These are phyloP conservation scores for Picea engelmannii DNA, from an alignment of 83 land plant species.

Conservation along the genomic window DNA sequence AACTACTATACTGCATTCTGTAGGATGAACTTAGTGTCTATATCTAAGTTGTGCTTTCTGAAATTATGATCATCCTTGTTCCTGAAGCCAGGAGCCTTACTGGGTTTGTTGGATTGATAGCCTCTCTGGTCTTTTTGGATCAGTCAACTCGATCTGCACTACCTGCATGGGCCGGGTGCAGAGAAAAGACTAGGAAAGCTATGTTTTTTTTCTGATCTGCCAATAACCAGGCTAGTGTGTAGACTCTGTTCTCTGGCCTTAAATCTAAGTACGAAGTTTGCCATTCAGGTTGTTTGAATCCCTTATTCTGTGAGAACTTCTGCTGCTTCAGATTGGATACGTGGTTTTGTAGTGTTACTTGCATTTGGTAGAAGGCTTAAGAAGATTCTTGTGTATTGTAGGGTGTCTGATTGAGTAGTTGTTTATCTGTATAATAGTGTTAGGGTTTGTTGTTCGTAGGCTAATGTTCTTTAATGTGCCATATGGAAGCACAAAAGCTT, in stretches of 20 bases:
- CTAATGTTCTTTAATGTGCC: not conserved
- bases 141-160: no score
- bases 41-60: no score
- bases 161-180: no score
- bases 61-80: no score
- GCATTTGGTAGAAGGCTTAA: not conserved
- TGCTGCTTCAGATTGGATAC: slow-evolving; percentile 2
- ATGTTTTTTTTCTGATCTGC: not conserved
- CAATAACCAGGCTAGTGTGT: not conserved
- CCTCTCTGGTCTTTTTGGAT: no score
- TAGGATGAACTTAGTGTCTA: no score
- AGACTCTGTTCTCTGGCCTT: not conserved
- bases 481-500: not conserved
- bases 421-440: not conserved
- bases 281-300: not conserved
- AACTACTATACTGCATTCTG: not conserved
- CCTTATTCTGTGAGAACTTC: not conserved
- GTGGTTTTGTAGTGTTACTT: not conserved
- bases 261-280: not conserved
- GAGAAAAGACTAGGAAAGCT: not conserved
- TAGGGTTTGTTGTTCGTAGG: not conserved
- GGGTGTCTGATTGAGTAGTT: not conserved
- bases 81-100: no score
- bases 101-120: no score
- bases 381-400: slow-evolving; percentile 7